Base-by-base conservation (phyloP, 2,329 filamentous ascomycete species). In the Trichoderma brevicompactum region DNA sequence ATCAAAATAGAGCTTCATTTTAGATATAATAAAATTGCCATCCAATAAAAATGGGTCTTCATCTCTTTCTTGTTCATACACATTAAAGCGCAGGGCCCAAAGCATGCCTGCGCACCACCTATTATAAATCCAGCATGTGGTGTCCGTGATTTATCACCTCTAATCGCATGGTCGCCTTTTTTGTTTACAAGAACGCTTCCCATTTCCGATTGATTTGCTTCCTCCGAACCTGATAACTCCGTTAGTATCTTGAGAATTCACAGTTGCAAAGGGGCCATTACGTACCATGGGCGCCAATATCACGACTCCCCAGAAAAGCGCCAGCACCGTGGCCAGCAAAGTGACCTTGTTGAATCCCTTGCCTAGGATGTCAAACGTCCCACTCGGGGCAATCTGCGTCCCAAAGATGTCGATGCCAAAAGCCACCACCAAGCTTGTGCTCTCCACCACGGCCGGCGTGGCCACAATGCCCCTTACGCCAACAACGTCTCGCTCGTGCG, bases 331-430 rank as follows among this genome's bases (percentile, higher is more conserved):
- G 15, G 86, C 83, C 43, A 97, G 77, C 74, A 99, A 86, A 71
- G 93, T 91, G 64, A 93, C 75, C 82, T 96, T 97, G 75, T 94
- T 95, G 78, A 99, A 99, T 2, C 92, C 92, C 78, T 93, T 95
- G 68, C 93, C 95, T 15, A 99, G 80, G 48, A 98, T 87, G 79
- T 99, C 95, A 77, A 99, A 99, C 15, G 91, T 86, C 71, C 91
- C 88, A 77, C 92, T 97, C 0, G 95, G 95, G n/a, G 90, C 87
- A 10, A 96, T 86, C 60, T 93, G 83, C 1, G 93, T 94, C 13
- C 91, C 93, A 70, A 96, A 99, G 2, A 98, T 81, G 75, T 99
- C 95, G 13, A 92, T 76, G 3, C 95, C 95, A 73, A 91, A 97
- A 0, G 92, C 93, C 72, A 97, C 90, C 12, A 99, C 85, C 64